These are phyloP conservation scores for Daldinia decipiens DNA, from an alignment of 495 filamentous ascomycete species.

Conservation along the genomic window DNA sequence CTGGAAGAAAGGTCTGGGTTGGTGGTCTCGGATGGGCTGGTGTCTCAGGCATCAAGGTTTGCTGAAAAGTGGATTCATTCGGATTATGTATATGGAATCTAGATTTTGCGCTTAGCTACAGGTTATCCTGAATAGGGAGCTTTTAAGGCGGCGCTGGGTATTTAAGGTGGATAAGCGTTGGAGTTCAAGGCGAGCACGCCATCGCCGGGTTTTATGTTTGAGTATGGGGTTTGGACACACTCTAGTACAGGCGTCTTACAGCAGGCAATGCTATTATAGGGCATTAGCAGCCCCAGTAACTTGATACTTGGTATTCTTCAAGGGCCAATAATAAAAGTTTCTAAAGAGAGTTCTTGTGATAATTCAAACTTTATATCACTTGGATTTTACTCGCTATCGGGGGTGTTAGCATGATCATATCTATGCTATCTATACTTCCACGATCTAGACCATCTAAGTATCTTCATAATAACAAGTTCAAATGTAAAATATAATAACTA, in stretches of 20 bases:
- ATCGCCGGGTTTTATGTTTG: not conserved
- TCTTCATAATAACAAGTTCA: not conserved
- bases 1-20: conserved; percentile 47
- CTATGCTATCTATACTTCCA: not conserved
- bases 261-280: not conserved
- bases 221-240: not conserved
- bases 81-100: not conserved
- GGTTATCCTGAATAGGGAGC: conserved; percentile 1
- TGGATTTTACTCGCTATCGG: not conserved
- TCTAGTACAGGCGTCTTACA: not conserved
- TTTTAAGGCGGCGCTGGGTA: not conserved
- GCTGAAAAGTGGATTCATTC: not conserved
- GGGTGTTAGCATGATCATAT: not conserved
- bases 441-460: not conserved
- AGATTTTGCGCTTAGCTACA: not conserved
- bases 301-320: not conserved
- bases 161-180: conserved; percentile 8
- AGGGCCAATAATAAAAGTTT: not conserved
- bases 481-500: too few species aligned
- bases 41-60: conserved; percentile 17
- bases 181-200: conserved; percentile 3
- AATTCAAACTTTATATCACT: too few species aligned
- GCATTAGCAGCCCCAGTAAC: not conserved
- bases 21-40: conserved; percentile 41
- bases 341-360: not conserved